These are phyloP conservation scores for Boletus pseudopeckii DNA, from an alignment of 768 basidiomycete genomes.

Conservation along the genomic window DNA sequence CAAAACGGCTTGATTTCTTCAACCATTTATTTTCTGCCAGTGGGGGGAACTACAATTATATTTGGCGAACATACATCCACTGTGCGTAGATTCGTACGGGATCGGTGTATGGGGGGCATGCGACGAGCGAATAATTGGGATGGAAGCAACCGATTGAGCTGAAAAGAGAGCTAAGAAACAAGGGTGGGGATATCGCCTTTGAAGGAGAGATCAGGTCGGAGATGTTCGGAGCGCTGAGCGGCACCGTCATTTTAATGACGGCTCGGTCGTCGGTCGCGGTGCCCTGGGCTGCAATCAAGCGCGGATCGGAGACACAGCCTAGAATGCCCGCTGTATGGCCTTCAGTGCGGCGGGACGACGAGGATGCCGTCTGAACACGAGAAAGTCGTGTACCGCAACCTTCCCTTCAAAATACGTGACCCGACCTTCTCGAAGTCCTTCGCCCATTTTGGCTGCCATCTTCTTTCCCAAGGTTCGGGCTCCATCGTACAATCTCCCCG, in stretches of 20 bases:
- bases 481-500: conserved; percentile 56
- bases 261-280: too few relatives aligned
- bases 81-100: conserved; percentile 1
- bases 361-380: conserved; percentile 48
- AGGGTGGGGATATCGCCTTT: too few relatives aligned
- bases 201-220: too few relatives aligned
- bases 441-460: conserved; percentile 51
- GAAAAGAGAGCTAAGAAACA: too few relatives aligned
- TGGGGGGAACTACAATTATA: too few relatives aligned
- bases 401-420: conserved; percentile 48
- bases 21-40: too few relatives aligned
- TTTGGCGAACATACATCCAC: background rate
- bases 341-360: conserved; percentile 47
- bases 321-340: conserved; percentile 36
- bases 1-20: too few relatives aligned
- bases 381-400: conserved; percentile 54
- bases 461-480: conserved; percentile 42
- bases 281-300: too few relatives aligned
- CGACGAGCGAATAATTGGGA: background rate
- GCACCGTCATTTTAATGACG: too few relatives aligned
- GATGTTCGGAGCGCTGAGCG: too few relatives aligned
- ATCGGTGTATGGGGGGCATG: background rate
- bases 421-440: conserved; percentile 28
- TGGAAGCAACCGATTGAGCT: too few relatives aligned
- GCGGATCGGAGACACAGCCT: too few relatives aligned